phyloP scores from a whole-genome alignment of 192 early-diverging fungal species.

The Kickxella alabastrina region DNA sequence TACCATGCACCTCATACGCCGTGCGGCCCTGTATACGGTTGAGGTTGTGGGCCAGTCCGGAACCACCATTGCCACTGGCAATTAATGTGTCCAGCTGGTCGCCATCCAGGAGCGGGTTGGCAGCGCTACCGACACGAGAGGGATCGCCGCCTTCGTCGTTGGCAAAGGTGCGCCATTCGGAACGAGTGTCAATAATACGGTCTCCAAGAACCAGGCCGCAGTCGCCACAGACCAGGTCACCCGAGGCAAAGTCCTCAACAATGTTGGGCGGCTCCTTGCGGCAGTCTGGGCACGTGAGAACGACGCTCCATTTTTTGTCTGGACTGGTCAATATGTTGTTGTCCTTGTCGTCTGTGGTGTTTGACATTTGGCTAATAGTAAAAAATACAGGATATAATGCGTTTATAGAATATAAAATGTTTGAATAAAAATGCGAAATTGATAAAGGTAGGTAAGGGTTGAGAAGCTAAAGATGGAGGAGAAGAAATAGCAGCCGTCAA shows the following conservation, averaged over 20 bases:
- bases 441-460: too few relatives aligned
- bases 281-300: conserved; percentile 70
- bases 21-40: conserved; percentile 55
- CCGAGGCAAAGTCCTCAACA: conserved; percentile 90
- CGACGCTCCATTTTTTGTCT: conserved; percentile 12
- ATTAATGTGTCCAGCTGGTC: conserved; percentile 56
- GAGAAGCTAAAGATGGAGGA: too few relatives aligned
- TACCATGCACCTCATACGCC: conserved; percentile 68
- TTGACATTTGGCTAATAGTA: too few relatives aligned
- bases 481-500: too few relatives aligned
- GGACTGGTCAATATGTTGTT: too few relatives aligned
- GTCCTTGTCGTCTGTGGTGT: too few relatives aligned
- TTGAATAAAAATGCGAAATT: too few relatives aligned
- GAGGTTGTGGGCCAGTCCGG: conserved; percentile 39
- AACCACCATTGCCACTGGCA: conserved; percentile 71
- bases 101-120: conserved; percentile 39
- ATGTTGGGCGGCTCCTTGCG: conserved; percentile 83
- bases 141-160: conserved; percentile 49
- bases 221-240: conserved; percentile 91
- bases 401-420: too few relatives aligned
- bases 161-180: conserved; percentile 83
- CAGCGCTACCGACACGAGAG: conserved; percentile 43
- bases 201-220: conserved; percentile 92
- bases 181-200: conserved; percentile 96
- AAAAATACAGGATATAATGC: too few relatives aligned